Evolutionary conservation across 2,329 filamentous ascomycete species (phyloP), one percentile per base, ranked within the genome.

Genomic region (Karstenula rhodostoma): DNA sequence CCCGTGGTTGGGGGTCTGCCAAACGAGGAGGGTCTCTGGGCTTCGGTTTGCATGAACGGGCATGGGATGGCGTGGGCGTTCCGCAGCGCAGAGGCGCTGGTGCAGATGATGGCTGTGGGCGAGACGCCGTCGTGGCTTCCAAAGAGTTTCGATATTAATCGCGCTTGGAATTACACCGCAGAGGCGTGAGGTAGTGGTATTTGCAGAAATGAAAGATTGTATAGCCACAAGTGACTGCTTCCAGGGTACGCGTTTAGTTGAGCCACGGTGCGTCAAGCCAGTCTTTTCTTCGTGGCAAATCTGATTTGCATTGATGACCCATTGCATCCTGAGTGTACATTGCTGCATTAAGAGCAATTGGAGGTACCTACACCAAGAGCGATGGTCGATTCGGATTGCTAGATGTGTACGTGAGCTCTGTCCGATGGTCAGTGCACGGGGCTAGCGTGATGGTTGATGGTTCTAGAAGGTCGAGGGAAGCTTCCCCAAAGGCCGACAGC

Each of bases 51-150:
- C 32, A 56, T 56, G 54, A 56, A 56, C 15, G 54, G 54, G 12
- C 54, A 56, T 19, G 54, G 54, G 10, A 56, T 56, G 54, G 54
- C 54, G 19, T 60, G 58, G 58, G 58, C 58, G 25, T 57, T 57
- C 35, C 53, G 53, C 19, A 35, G 44, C n/a, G 58, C 58, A 15
- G 58, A 60, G 47, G 58, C 58, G 40, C 42, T 60, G 35, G 58
- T 60, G 53, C 29, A 53, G 47, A 53, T 57, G 58, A 60, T 60
- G 58, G 43, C 23, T 15, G 47, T 37, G 25, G 58, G 58, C n/a
- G 42, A 57, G 48, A 37, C 53, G 19, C 58, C 58, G 15, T 23
- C 9, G 58, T 60, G 53, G 53, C 53, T 60, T 25, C 58, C 58
- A 4, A 32, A 57, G 27, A 12, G 47, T 3, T 60, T 60, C 48